Evolutionary conservation across 805 yeast species (phyloP).

Genomic region (Wickerhamomyces sydowiorum): DNA sequence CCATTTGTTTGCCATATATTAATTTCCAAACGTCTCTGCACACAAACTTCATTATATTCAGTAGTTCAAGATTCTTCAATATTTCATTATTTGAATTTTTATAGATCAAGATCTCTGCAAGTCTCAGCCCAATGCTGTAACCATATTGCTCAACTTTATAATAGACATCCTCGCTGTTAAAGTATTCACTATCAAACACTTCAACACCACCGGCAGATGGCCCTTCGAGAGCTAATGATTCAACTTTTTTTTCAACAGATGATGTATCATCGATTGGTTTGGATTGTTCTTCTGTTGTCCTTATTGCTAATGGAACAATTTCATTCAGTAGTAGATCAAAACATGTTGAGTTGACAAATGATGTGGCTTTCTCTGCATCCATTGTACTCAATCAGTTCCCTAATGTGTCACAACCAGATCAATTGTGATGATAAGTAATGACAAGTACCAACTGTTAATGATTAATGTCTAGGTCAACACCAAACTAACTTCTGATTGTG

Average conservation of each 20-base stretch:
- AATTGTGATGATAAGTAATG: too few species aligned
- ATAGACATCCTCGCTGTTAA: conserved; percentile 44
- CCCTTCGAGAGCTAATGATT: conserved; percentile 11
- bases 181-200: conserved; percentile 29
- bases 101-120: conserved; percentile 42
- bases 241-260: conserved; percentile 6
- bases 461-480: too few species aligned
- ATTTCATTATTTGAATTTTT: conserved; percentile 43
- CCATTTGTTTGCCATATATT: conserved; percentile 81
- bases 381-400: too few species aligned
- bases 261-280: conserved; percentile 12
- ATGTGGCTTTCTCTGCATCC: background rate
- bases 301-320: conserved; percentile 63
- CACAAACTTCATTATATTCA: conserved; percentile 85
- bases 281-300: conserved; percentile 46
- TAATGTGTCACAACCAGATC: too few species aligned
- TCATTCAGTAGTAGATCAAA: conserved; percentile 69
- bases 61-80: conserved; percentile 48
- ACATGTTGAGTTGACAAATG: conserved; percentile 46
- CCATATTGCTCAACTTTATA: conserved; percentile 68
- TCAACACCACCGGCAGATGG: conserved; percentile 35
- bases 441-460: too few species aligned
- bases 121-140: conserved; percentile 56
- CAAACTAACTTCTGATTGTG: too few species aligned
- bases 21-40: conserved; percentile 89